Base-by-base conservation (phyloP, 768 basidiomycete species). In the Phaeotremella skinneri region DNA sequence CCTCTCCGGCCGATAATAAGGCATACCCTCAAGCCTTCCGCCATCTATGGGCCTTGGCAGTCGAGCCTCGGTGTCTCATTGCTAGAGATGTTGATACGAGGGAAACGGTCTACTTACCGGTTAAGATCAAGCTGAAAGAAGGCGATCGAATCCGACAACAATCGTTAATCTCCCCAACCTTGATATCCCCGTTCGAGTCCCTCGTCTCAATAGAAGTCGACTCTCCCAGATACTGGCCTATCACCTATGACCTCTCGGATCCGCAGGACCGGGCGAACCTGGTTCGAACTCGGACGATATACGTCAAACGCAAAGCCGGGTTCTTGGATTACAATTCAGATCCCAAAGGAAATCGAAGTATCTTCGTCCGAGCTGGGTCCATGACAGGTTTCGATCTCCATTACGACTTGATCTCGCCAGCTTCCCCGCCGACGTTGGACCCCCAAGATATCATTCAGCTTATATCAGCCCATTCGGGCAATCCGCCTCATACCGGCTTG, bases 191-290 rank as follows among this genome's bases (percentile, higher is more conserved):
- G 62, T 83, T 97, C 62, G 85, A 89, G 71, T 85, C 83, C 57
- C 81, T 98, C 14, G 79, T 85, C 47, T 87, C 89, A 3, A 87
- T 99, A 66, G 82, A 87, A 47, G 86, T 93, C 23, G 92, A 97
- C 69, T 96, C 90, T 0, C 92, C 91, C 16, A 85, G 96, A 4
- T 98, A 99, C 76, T 96, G 91, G 90, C 88, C 92, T 0, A 88
- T 93, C 78, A 85, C 86, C 58, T 83, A 97, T 31, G 88, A 93
- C 68, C 83, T 88, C 20, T 82, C 85, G 39, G 79, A 84, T 41
- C 82, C 86, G 53, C 82, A 81, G 14, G 88, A 94, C 73, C 84
- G 84, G 49, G 82, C 83, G 47, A 81, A 82, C 4, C 81, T 98
- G 23, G 77, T 94, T 39, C 81, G 81, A 31, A 87, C 82, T 58